phyloP scores from a whole-genome alignment of 345 rosid species.

The Populus alba region DNA sequence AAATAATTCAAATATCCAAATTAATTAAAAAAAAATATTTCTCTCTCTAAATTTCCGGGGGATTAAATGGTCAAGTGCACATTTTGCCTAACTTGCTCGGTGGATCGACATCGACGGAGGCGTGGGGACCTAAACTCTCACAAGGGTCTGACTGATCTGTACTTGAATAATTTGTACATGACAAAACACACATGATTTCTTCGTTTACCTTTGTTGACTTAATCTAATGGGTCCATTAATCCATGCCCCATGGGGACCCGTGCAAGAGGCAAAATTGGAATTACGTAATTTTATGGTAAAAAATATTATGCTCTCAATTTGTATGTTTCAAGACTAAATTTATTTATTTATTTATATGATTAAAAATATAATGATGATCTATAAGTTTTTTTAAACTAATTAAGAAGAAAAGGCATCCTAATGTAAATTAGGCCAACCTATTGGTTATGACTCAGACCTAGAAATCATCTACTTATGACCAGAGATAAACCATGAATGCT shows the following conservation, averaged over 20 bases:
- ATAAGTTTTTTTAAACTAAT: no score
- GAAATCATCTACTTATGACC: no score
- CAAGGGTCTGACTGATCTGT: background rate
- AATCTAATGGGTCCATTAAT: background rate
- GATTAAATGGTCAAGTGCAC: background rate
- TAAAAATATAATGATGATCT: no score
- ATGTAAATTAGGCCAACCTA: no score
- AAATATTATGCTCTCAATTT: no score
- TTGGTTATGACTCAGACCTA: no score
- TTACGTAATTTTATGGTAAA: background rate
- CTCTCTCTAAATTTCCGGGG: background rate
- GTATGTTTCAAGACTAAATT: no score
- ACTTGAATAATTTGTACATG: slow-evolving; percentile 18
- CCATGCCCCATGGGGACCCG: background rate
- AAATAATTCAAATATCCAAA: no score
- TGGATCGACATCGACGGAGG: background rate
- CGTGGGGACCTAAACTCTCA: background rate
- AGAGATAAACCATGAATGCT: no score
- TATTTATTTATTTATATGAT: no score
- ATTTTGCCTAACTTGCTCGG: background rate
- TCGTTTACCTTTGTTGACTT: background rate
- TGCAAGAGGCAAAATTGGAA: background rate
- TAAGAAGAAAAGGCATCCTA: no score
- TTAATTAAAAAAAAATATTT: no score
- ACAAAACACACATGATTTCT: slow-evolving; percentile 3